phyloP scores from a whole-genome alignment of 768 basidiomycete genomes.

The Hypsizygus marmoreus region DNA sequence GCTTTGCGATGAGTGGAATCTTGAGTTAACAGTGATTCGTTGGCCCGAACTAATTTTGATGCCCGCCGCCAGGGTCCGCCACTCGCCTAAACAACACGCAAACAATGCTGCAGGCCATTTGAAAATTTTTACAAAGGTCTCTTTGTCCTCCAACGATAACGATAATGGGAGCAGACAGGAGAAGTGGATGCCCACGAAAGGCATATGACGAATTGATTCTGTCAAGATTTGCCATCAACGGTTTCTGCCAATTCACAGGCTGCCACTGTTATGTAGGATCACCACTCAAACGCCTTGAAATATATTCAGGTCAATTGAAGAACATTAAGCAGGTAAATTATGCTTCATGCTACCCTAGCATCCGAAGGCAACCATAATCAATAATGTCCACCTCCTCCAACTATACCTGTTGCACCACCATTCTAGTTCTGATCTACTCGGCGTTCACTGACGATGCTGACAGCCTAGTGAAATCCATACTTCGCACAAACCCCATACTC shows the following conservation, averaged over 20 bases:
- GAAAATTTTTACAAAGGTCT: too few species aligned
- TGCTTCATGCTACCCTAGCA: too few species aligned
- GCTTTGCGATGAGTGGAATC: too few species aligned
- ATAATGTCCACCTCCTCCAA: conserved; percentile 23
- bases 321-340: neutral
- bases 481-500: conserved; percentile 61
- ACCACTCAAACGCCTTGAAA: too few species aligned
- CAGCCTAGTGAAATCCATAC: conserved; percentile 54
- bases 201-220: too few species aligned
- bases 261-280: neutral
- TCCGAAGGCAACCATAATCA: conserved; percentile 7
- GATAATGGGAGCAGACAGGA: too few species aligned
- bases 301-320: neutral
- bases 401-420: conserved; percentile 38
- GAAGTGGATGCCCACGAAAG: too few species aligned
- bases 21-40: too few species aligned
- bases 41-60: neutral
- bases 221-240: neutral
- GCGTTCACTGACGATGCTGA: conserved; percentile 50
- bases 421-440: conserved; percentile 64
- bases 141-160: too few species aligned
- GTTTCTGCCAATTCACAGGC: neutral
- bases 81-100: too few species aligned
- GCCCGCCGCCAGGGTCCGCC: too few species aligned
- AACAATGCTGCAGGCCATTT: too few species aligned